Evolutionary conservation across 2,329 filamentous ascomycete genomes (phyloP), one percentile per base, ranked within the genome.

Genomic region (Immersiporthe knoxdaviesiana): DNA sequence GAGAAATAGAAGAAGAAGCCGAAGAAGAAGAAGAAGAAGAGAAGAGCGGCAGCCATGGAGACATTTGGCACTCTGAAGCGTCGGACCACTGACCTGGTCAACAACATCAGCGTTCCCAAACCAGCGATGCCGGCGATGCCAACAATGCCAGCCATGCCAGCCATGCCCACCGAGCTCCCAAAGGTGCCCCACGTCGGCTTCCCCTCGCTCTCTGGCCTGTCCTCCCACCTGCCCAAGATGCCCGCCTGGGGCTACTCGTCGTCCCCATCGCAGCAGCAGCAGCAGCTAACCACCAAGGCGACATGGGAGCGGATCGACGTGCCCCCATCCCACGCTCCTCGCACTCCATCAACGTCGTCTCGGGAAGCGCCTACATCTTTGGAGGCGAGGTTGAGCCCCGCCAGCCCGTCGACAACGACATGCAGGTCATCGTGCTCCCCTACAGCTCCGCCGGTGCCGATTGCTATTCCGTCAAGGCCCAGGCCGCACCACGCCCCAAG

Each of bases 371-470:
- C 59, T 84, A 83, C 74, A 74, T 97, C 74, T 97, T 94, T 76
- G 93, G 93, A 70, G 93, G 93, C 73, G 92, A 96, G 78, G 79
- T 90, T 68, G 79, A 82, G 39, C 84, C 88, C 1, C 83, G 89
- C 52, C 80, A 90, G 74, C 88, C 89, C 8, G 85, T 90, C 68
- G 91, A 94, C 79, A 92, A 93, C 76, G 84, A 89, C 73, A 85
- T 96, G 77, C 90, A 94, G 76, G 81, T 88, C 66, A 75, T 95
- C 61, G 83, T 84, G 0, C 80, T 93, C 30, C 86, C 88, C 6
- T 86, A 84, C 73, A 87, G 84, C 77, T 83, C 81, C 70, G 85
- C 86, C 32, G 81, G 82, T 1, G 85, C 87, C 72, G 88, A 91
- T 75, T 90, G 89, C 79, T 86, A 85, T 75, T 79, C 80, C 68